These are phyloP conservation scores for Triticum dicoccoides DNA, from an alignment of 176 grass and related monocot species.

Conservation along the genomic window DNA sequence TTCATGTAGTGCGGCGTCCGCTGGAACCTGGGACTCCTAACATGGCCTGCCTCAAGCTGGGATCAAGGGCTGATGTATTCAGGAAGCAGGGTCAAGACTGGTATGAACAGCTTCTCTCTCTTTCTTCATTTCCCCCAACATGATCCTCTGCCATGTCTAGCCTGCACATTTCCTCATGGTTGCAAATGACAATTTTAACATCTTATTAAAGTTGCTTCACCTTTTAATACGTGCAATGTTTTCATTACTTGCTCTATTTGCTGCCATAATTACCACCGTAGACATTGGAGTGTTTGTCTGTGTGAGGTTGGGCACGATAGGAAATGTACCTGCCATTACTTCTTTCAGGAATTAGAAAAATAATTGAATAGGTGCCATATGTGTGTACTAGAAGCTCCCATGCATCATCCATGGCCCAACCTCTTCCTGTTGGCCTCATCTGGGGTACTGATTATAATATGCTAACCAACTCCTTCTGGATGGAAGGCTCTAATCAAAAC, in stretches of 20 bases:
- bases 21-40: neutral
- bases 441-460: conserved; percentile 29
- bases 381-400: conserved; percentile 8
- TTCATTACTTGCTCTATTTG: neutral
- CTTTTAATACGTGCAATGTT: neutral
- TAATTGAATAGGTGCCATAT: conserved; percentile 21
- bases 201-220: neutral
- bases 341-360: neutral
- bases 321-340: neutral
- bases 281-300: neutral
- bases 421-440: conserved; percentile 36
- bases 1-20: conserved; percentile 21
- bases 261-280: neutral
- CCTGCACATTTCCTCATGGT: neutral
- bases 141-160: conserved; percentile 25
- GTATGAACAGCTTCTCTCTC: conserved; percentile 40
- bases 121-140: neutral
- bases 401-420: conserved; percentile 22
- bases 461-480: conserved; percentile 27
- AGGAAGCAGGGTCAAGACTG: conserved; percentile 65
- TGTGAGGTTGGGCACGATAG: conserved; percentile 13
- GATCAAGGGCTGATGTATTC: conserved; percentile 69
- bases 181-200: neutral
- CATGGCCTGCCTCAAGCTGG: conserved; percentile 74
- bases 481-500: conserved; percentile 25